phyloP scores from a whole-genome alignment of 2,329 filamentous ascomycete species.

The Zymoseptoria crescenta region DNA sequence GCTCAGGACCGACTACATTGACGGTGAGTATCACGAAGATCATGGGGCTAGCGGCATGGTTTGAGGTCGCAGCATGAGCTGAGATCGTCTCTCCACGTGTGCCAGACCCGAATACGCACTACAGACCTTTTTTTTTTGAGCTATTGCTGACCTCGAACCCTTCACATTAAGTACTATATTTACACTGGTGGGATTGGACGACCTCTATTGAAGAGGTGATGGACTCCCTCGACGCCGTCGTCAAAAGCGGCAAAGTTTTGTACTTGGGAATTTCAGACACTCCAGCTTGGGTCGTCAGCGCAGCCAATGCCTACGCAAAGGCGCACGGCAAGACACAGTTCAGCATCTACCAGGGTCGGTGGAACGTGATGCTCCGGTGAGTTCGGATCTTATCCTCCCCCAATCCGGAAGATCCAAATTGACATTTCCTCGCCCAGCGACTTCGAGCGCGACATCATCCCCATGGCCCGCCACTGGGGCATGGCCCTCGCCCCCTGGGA shows the following conservation, averaged over 20 bases:
- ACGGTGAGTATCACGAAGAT: slow-evolving; percentile 27
- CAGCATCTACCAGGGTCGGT: slow-evolving; percentile 34
- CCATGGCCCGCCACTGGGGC: slow-evolving; percentile 37
- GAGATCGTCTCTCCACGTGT: too few relatives aligned
- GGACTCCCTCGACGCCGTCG: slow-evolving; percentile 36
- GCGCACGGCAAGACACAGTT: slow-evolving; percentile 27
- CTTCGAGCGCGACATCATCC: slow-evolving; percentile 41
- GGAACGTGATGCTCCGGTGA: slow-evolving; percentile 33
- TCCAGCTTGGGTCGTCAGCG: slow-evolving; percentile 37
- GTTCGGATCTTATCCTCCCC: neutral
- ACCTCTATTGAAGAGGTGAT: slow-evolving; percentile 39
- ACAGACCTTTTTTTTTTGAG: too few relatives aligned
- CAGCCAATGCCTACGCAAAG: slow-evolving; percentile 35
- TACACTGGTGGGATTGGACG: slow-evolving; percentile 36
- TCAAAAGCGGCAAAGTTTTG: slow-evolving; percentile 35
- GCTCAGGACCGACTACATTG: slow-evolving; percentile 61
- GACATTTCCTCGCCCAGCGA: slow-evolving; percentile 17
- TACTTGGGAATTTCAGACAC: slow-evolving; percentile 40
- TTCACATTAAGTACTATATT: slow-evolving; percentile 28
- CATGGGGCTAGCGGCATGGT: too few relatives aligned
- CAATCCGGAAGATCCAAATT: neutral
- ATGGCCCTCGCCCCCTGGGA: slow-evolving; percentile 49
- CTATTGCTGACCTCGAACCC: too few relatives aligned
- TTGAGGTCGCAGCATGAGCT: too few relatives aligned
- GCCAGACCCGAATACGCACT: too few relatives aligned